A percentile compares a stretch with the other conserved stretches of the same genome.
phyloP scores from a whole-genome alignment of 179 eudicot species.

The Corrigiola litoralis region DNA sequence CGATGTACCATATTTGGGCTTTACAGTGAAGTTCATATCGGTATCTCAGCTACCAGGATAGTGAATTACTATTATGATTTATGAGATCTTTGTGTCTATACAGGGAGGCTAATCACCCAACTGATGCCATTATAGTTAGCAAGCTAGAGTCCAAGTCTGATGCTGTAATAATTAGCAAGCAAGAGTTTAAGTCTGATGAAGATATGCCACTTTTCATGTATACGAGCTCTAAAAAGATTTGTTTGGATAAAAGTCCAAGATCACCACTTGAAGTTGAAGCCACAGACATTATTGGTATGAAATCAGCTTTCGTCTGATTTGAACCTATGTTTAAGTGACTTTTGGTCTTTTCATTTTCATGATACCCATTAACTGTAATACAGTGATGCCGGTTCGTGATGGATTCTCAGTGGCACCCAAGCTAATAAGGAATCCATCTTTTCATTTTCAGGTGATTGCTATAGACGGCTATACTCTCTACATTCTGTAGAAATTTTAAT shows the following conservation, averaged over 20 bases:
- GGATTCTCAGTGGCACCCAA: slow-evolving; percentile 33
- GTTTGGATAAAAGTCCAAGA: slow-evolving; percentile 19
- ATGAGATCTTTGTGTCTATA: neutral
- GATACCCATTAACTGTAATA: neutral
- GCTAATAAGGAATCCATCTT: slow-evolving; percentile 26
- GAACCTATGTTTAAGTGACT: neutral
- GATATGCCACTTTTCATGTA: slow-evolving; percentile 61
- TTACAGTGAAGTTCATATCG: too few species aligned
- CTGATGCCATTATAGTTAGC: slow-evolving; percentile 1
- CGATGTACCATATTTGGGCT: too few species aligned
- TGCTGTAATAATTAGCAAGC: slow-evolving; percentile 8
- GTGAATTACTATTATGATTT: neutral
- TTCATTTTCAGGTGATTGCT: slow-evolving; percentile 48
- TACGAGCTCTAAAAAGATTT: slow-evolving; percentile 42
- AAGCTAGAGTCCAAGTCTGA: slow-evolving; percentile 31
- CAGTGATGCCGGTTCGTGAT: slow-evolving; percentile 40
- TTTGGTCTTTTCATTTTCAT: neutral
- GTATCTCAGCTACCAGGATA: too few species aligned
- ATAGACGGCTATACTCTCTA: neutral
- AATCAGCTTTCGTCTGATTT: too few species aligned
- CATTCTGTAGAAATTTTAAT: neutral
- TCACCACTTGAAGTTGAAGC: slow-evolving; percentile 14
- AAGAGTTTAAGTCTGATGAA: slow-evolving; percentile 35
- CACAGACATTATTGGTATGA: slow-evolving; percentile 13
- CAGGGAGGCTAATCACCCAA: slow-evolving; percentile 24